Evolutionary conservation across 371 early-diverging fungal genomes (phyloP), one percentile per base, ranked within the genome.

Genomic region (Nematocida parisii): DNA sequence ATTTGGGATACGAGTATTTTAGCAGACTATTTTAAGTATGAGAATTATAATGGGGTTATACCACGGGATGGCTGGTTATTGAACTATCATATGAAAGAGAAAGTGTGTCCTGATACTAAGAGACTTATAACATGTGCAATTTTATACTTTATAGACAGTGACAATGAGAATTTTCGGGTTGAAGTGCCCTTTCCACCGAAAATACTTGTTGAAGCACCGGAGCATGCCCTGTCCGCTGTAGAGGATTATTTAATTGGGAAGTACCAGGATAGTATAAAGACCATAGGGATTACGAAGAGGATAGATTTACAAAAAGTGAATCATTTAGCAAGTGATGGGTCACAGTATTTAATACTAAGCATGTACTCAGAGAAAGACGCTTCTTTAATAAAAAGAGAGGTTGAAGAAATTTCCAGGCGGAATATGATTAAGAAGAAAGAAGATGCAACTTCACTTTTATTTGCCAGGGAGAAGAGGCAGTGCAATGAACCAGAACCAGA

Each of bases 11-110:
- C 72, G 54, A 47, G 40, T 61, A 24, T 61, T 20, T 61, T 86
- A 40, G 80, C 82, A 60, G 82, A 74, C 33, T 84, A 85, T 56
- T 87, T 84, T 85, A 73, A 72, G 47, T 87, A 83, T 72, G 42
- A 66, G 2, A n/a, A 61, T 18, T 83, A 84, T 58, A 61, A 62
- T 24, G 82, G 61, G 7, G 18, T 11, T 47, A 71, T 58, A 9
- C 33, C 58, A 45, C 64, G 57, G 39, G 80, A 83, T 24, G 87
- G 87, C 27, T 87, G 86, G 85, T 74, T 87, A n/a, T 42, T 86
- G 11, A 86, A 86, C 58, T 86, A 83, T 64, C 40, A 64, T 3
- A 55, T 75, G 39, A 71, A 60, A 77, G 71, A 77, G 13, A 77
- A 24, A 42, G 33, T 57, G 18, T 74, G 45, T 46, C 27, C 24